These are phyloP conservation scores for Eucalyptus decipiens DNA, from an alignment of 345 rosid genomes.

Conservation along the genomic window DNA sequence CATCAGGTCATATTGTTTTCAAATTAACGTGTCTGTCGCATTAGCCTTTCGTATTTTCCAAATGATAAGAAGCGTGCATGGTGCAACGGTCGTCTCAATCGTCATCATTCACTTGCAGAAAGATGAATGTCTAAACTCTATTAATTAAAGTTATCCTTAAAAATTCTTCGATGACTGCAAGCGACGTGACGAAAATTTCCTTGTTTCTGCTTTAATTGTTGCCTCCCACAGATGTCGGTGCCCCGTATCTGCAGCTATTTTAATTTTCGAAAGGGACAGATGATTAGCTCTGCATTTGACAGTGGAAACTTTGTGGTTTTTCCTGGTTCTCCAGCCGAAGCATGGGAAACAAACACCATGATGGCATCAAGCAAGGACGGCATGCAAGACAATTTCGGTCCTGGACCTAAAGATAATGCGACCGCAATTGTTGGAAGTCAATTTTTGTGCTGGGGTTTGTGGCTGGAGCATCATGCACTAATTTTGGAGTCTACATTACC, in stretches of 20 bases:
- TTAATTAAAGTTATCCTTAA: no score
- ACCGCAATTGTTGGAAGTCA: slow-evolving; percentile 75
- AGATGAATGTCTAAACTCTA: no score
- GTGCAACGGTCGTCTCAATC: no score
- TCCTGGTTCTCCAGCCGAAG: slow-evolving; percentile 69
- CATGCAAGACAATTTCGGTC: slow-evolving; percentile 23
- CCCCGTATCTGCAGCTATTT: background rate
- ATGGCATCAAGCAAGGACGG: slow-evolving; percentile 6
- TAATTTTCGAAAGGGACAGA: slow-evolving; percentile 13
- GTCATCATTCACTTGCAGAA: no score
- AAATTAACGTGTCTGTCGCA: no score
- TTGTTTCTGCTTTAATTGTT: background rate
- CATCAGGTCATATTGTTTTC: no score
- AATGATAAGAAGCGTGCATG: no score
- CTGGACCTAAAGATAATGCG: slow-evolving; percentile 32
- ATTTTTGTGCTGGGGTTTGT: slow-evolving; percentile 74
- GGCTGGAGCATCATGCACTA: slow-evolving; percentile 80
- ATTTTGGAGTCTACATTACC: slow-evolving; percentile 62
- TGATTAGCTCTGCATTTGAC: slow-evolving; percentile 71
- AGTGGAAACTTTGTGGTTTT: slow-evolving; percentile 74
- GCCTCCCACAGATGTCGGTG: background rate
- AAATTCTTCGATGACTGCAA: no score
- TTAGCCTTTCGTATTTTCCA: no score
- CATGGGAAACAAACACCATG: slow-evolving; percentile 37
- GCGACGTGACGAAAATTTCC: no score